phyloP scores from a whole-genome alignment of 371 early-diverging fungal species.

The Mucor piriformis region DNA sequence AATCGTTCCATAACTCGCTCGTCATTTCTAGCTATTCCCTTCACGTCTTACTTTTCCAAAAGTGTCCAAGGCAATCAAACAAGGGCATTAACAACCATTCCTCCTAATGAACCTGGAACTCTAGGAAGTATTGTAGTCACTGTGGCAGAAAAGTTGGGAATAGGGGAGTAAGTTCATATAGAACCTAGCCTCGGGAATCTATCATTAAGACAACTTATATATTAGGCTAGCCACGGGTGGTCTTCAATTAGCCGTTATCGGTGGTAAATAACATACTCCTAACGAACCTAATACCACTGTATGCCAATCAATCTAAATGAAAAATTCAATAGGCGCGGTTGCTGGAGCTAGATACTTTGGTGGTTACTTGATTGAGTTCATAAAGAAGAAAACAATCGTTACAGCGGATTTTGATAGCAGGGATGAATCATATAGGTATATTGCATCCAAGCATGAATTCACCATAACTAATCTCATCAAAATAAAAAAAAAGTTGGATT shows the following conservation, averaged over 20 bases:
- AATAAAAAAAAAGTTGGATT: constrained; percentile 36
- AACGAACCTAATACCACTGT: too few relatives aligned
- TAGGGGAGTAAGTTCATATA: constrained; percentile 48
- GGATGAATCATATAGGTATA: constrained; percentile 64
- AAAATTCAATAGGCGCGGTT: constrained; percentile 20
- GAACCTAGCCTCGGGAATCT: neutral
- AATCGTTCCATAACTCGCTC: too few relatives aligned
- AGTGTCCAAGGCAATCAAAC: neutral
- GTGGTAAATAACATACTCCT: constrained; percentile 25
- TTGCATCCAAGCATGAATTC: too few relatives aligned
- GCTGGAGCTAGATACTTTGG: constrained; percentile 55
- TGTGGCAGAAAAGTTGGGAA: constrained; percentile 52
- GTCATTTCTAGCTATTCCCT: too few relatives aligned
- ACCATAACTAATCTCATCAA: too few relatives aligned
- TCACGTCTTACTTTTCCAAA: too few relatives aligned
- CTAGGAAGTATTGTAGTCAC: constrained; percentile 49
- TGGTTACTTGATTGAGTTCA: constrained; percentile 46
- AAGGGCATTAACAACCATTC: constrained; percentile 23
- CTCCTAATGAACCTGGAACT: constrained; percentile 26
- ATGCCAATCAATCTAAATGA: too few relatives aligned
- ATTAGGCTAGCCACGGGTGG: constrained; percentile 62
- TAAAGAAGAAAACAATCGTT: constrained; percentile 59
- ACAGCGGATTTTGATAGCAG: constrained; percentile 64
- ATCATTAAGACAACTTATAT: too few relatives aligned
- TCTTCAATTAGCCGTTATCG: constrained; percentile 43